Evolutionary conservation across 2,329 filamentous ascomycete species (phyloP).

Genomic region (Cadophora sp.): DNA sequence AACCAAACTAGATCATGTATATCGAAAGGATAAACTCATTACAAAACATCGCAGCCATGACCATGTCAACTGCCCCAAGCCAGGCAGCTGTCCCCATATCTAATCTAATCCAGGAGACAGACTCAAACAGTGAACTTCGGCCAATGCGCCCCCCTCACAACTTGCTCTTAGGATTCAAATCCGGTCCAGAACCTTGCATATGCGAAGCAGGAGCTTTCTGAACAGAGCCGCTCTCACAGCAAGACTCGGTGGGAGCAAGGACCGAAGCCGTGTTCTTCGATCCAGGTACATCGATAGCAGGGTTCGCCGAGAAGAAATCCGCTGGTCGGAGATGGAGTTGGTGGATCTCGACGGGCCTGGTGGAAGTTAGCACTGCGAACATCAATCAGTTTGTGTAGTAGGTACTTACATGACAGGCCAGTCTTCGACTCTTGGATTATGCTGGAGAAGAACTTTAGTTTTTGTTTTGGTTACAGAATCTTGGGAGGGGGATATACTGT

Average conservation of each 20-base stretch:
- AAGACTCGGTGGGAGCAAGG: constrained; percentile 29
- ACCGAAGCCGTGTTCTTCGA: constrained; percentile 56
- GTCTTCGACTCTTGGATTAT: constrained; percentile 87
- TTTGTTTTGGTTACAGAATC: background rate
- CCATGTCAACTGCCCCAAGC: too few relatives aligned
- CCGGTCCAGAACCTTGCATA: constrained; percentile 36
- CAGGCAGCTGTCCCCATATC: too few relatives aligned
- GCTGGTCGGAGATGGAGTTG: constrained; percentile 70
- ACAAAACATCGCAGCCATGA: too few relatives aligned
- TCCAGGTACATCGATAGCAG: constrained; percentile 67
- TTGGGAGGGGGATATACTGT: constrained; percentile 49
- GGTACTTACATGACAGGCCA: constrained; percentile 76
- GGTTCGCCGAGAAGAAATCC: constrained; percentile 64
- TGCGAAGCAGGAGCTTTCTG: constrained; percentile 32
- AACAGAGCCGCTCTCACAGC: constrained; percentile 35
- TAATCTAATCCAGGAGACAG: background rate
- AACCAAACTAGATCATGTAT: too few relatives aligned
- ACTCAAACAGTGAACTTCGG: background rate
- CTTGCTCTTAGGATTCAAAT: constrained; percentile 37
- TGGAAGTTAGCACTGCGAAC: constrained; percentile 13
- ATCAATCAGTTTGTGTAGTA: background rate
- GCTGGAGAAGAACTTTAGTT: constrained; percentile 45
- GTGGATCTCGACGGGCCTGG: constrained; percentile 75
- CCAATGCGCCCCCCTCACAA: background rate
- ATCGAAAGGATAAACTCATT: too few relatives aligned